Base-by-base conservation (phyloP, 495 filamentous ascomycete species). In the Trichoderma parareesei region DNA sequence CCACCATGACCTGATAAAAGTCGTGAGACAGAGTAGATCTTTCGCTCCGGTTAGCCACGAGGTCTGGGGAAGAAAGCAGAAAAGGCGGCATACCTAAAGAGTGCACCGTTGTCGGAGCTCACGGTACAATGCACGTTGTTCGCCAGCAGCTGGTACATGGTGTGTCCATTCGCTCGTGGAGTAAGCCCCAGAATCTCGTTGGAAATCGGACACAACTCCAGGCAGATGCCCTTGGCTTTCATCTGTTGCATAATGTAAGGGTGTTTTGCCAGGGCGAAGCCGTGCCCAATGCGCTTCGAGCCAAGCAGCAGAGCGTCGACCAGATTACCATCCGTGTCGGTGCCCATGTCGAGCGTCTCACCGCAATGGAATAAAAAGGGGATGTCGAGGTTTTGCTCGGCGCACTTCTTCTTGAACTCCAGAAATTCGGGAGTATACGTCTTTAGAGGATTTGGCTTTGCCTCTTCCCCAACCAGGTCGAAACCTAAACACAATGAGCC, bases 361-460 rank as follows among this genome's bases (percentile, higher is more conserved):
- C 92, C 94, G 59, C 93, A 95, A 70, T 98, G 94, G 74, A 98
- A 94, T 68, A 94, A 86, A 74, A 97, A 95, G 0, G 94, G 94
- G n/a, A 98, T 90, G 5, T 96, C 87, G 3, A 95, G 77, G 3
- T 79, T 80, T 66, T 86, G 82, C 62, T 83, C 79, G 7, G 77
- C 76, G 68, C 93, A 98, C 35, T 81, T 77, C 65, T 87, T 85
- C 59, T 84, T 84, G 78, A 98, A 98, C 78, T 88, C 87, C 61
- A 93, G 87, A n/a, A 98, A 79, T 63, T 93, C 79, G 0, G 88
- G 85, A 0, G 87, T 77, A 37, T 94, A 87, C 67, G 89, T 84
- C 41, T 79, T 82, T 33, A 97, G 82, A 0, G 91, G 81, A 33
- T 86, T 78, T 5, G 87, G 89, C 60, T 82, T 74, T 65, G 90